Percentiles rank a stretch among this genome's conserved stretches.
Conservation (phyloP, 169 alveolate genomes). For the Babesia divergens region DNA sequence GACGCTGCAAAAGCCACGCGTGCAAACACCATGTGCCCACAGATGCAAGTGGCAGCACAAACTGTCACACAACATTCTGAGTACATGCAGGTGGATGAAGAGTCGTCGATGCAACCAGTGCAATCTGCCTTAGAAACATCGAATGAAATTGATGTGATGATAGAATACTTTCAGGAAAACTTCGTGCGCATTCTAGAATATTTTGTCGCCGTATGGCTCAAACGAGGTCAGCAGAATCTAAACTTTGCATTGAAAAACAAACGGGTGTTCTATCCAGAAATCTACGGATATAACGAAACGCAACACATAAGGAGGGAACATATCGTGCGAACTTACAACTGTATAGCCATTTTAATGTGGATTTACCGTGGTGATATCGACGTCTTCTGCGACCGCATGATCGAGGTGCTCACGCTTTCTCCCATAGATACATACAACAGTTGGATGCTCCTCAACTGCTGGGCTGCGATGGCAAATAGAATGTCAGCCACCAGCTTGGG, state of each 20-base stretch:
- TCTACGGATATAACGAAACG: conserved; percentile 14
- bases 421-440: neutral
- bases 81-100: neutral
- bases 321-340: conserved; percentile 27
- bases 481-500: conserved; percentile 1
- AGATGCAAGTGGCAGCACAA: too few species aligned
- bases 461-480: conserved; percentile 19
- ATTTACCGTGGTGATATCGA: conserved; percentile 44
- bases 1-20: too few species aligned
- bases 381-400: conserved; percentile 49
- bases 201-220: conserved; percentile 46
- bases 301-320: neutral
- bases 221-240: conserved; percentile 4
- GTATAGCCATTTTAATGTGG: conserved; percentile 27
- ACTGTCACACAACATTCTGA: conserved; percentile 2
- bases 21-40: too few species aligned
- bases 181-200: conserved; percentile 43
- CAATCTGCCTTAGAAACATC: too few species aligned
- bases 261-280: conserved; percentile 50
- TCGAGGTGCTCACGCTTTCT: conserved; percentile 31
- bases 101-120: too few species aligned
- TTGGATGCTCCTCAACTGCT: conserved; percentile 13
- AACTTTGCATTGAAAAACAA: conserved; percentile 31
- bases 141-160: neutral
- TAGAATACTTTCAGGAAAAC: conserved; percentile 34